Base-by-base conservation (phyloP, 73 alveolate genomes). In the Uronychia setigera region DNA sequence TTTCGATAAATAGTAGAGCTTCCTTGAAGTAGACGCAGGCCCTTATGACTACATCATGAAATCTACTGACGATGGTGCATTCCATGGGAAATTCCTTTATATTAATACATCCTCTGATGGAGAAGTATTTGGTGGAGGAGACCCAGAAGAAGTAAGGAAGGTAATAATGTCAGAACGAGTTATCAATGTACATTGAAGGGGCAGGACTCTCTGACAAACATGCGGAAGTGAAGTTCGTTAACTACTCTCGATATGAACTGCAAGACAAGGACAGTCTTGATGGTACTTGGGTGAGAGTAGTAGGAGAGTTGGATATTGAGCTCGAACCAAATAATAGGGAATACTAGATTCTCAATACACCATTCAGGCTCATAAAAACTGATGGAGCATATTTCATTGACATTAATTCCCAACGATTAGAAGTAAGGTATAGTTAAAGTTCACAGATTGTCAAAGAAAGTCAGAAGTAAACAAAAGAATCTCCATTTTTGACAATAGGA, bases 111-210 rank as follows among this genome's bases (percentile, higher is more conserved):
- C 87, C 60, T 58, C 60, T 27, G 58, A 28, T 33, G 89, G 86
- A 31, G 92, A 74, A 29, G 31, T 79, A 0, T 76, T 84, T 25
- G 87, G 90, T 1, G 86, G 85, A 77, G 59, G 60, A 30, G 80
- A 5, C 31, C 35, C 31, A 60, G 76, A 1, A 27, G 78, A 31
- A 77, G 81, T 77, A 80, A n/a, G 76, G 33, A 19, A 32, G 46
- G 32, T 31, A 26, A 31, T 1, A 78, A 58, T 59, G 75, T 32
- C 79, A 58, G 25, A 84, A 34, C 9, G 83, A 80, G 13, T 58
- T 84, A 46, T 90, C 98, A 27, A 86, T 94, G 92, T 88, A 89
- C 91, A 91, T 94, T 29, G 94, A 92, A 80, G 79, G 86, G 32
- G 90, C 93, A 5, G 85, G 83, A 29, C 88, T 94, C 32, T 35